Base-by-base conservation (phyloP, 345 rosid genomes). In the Schrenkiella parvula region DNA sequence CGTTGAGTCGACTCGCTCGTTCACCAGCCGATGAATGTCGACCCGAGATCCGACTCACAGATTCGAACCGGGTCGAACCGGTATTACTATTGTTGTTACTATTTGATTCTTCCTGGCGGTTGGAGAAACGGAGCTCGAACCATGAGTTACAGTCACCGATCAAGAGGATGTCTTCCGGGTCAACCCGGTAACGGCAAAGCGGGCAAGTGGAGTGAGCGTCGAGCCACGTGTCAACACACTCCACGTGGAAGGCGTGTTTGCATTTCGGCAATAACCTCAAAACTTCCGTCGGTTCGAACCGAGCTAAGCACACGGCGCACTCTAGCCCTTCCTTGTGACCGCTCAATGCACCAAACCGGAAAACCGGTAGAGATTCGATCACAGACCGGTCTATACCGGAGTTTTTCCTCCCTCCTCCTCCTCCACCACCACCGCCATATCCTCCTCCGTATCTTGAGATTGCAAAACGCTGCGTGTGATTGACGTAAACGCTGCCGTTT, bases 201-300 rank as follows among this genome's bases (percentile, higher is more conserved):
- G 98, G 98, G 58, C 98, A 93, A 12, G 97, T 90, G 26, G 97
- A 93, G 54, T 90, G 98, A 1, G 87, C 91, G 64, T 93, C 98
- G 9, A 93, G 97, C 98, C 98, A 93, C 23, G 96, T 90, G 70
- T 90, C 98, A 21, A 93, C 91, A 59, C 98, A 90, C 58, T 93
- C 97, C 34, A 89, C 92, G 69, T 93, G 98, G 71, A 93, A 93
- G 1, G 96, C 98, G 68, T 93, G 98, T 74, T 86, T 85, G 71
- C 98, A 93, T 76, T 90, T 93, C 18, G 98, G 98, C 1, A 90
- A 53, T 37, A 93, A 78, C 59, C 89, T 51, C 7, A 93, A 67
- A 2, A 89, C 85, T 51, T 93, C 96, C 1, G 72, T 57, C 1
- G 84, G 78, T 29, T 93, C 87, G 72, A 93, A 93, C 57, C 80